Base-by-base conservation (phyloP, 2,329 filamentous ascomycete genomes). In the Diaporthe batatas region DNA sequence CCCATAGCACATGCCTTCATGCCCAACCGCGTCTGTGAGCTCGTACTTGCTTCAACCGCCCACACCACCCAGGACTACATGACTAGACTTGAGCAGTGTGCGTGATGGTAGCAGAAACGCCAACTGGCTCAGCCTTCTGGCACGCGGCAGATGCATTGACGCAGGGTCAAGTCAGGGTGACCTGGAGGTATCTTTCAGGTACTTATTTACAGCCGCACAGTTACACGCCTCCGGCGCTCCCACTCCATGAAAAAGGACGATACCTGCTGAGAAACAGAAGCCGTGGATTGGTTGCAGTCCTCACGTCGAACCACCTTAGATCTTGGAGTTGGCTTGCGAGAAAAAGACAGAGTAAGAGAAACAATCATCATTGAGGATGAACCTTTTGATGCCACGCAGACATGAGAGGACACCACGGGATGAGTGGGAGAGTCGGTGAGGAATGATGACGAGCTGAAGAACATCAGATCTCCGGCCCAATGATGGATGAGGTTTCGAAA, bases 381-480 rank as follows among this genome's bases (percentile, higher is more conserved):
- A 67, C 49, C n/a, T 53, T 39, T 39, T 67, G 47, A 39, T 67
- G 47, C 47, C 62, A 39, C 14, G 62, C 21, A 53, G 62, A 67
- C 62, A 53, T 67, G 62, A 67, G 44, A 67, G 62, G 47, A 67
- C 32, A 67, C 32, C n/a, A 53, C 47, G 32, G 62, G 62, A 51
- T 34, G 62, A 67, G 29, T n/a, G 44, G 7, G 21, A 67, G 29
- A 67, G 32, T 21, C 47, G 32, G 39, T 47, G 32, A 67, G 62
- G 32, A 47, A 67, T 53, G 62, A 53, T 44, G 47, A 67, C 62
- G 47, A 53, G 62, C n/a, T 67, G 62, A 67, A 67, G 47, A 67
- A 67, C 47, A 67, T 67, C 62, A 39, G 62, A 67, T 39, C 32
- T 53, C 62, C 21, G 14, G 62, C 62, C 62, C 47, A 67, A 67